Evolutionary conservation across 2,329 filamentous ascomycete species (phyloP).

Genomic region (Cercospora sesami): DNA sequence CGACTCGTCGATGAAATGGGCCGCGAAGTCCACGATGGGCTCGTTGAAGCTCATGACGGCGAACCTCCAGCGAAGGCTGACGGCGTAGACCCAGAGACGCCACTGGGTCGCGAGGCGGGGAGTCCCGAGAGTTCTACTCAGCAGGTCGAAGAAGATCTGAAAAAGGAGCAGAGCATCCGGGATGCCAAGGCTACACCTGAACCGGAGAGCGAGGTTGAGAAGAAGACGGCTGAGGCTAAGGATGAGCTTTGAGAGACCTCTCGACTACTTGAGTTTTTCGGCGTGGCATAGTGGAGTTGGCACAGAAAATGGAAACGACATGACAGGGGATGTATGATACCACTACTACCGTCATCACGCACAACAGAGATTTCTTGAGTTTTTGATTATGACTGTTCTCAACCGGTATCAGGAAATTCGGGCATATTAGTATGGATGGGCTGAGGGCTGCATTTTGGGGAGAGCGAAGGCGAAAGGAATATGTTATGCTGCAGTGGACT

Average conservation of each 20-base stretch:
- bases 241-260: conserved; percentile 29
- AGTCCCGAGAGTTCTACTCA: conserved; percentile 42
- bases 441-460: neutral
- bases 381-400: neutral
- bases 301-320: neutral
- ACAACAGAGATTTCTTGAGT: neutral
- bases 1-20: conserved; percentile 77
- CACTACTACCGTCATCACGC: neutral
- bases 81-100: conserved; percentile 56
- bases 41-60: conserved; percentile 50
- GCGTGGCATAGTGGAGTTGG: neutral
- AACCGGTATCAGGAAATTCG: neutral
- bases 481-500: neutral
- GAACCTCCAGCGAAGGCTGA: conserved; percentile 24
- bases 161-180: conserved; percentile 49
- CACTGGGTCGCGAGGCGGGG: conserved; percentile 38
- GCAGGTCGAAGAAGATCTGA: conserved; percentile 43
- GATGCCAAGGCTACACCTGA: conserved; percentile 33
- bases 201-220: conserved; percentile 26
- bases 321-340: conserved; percentile 2
- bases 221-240: conserved; percentile 22
- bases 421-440: neutral
- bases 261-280: neutral
- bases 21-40: conserved; percentile 65
- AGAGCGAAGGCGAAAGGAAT: neutral